phyloP scores from a whole-genome alignment of 2,329 filamentous ascomycete genomes.

The Fusarium sarcochroum region DNA sequence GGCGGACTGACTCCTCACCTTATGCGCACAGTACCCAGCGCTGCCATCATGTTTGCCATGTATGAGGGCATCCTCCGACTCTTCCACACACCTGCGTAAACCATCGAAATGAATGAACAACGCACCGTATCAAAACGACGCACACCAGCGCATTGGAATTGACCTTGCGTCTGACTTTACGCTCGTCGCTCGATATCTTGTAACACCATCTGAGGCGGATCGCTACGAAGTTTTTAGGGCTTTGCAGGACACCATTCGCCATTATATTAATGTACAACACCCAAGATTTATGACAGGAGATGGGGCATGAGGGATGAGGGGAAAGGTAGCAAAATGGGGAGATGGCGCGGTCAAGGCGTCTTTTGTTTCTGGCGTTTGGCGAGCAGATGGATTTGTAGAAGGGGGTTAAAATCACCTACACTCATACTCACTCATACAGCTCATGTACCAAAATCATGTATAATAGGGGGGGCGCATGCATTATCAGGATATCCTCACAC shows the following conservation, averaged over 20 bases:
- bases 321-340: constrained; percentile 21
- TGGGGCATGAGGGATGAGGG: constrained; percentile 13
- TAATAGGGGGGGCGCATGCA: constrained; percentile 18
- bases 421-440: constrained; percentile 14
- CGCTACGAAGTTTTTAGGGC: not conserved
- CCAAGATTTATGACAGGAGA: not conserved
- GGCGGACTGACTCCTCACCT: constrained; percentile 93
- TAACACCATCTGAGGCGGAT: constrained; percentile 28
- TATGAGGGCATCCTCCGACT: constrained; percentile 73
- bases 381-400: constrained; percentile 24
- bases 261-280: constrained; percentile 27
- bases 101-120: not conserved
- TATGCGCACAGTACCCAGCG: constrained; percentile 89
- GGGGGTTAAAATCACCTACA: constrained; percentile 12
- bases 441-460: constrained; percentile 36
- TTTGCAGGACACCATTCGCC: constrained; percentile 3
- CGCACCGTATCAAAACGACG: not conserved
- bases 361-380: constrained; percentile 34
- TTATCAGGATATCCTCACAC: constrained; percentile 16
- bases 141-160: not conserved
- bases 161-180: not conserved
- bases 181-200: constrained; percentile 5
- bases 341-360: constrained; percentile 14
- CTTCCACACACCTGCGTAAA: constrained; percentile 57
- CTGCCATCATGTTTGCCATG: constrained; percentile 97